Conservation (phyloP, 2,329 filamentous ascomycete species). For the Cercospora citrullina region DNA sequence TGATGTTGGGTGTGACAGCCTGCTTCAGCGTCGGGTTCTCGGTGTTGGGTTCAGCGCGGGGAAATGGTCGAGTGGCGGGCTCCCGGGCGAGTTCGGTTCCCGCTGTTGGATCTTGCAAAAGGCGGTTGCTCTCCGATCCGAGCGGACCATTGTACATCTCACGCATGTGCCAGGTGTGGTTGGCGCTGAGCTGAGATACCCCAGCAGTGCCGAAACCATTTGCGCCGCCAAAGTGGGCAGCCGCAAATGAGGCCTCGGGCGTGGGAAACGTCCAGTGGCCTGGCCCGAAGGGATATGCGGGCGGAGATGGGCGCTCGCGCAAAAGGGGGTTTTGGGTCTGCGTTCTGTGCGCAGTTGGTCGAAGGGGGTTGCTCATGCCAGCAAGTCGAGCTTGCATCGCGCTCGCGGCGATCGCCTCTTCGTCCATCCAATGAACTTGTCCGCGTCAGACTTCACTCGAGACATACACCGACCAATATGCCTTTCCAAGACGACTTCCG, state of each 20-base stretch:
- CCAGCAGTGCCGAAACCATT: slow-evolving; percentile 6
- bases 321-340: background rate
- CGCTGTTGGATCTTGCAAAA: slow-evolving; percentile 14
- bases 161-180: slow-evolving; percentile 22
- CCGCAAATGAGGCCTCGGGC: background rate
- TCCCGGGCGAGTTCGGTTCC: slow-evolving; percentile 24
- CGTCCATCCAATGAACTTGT: background rate
- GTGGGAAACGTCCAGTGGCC: background rate
- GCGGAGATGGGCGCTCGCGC: background rate
- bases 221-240: background rate
- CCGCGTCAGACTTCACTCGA: background rate
- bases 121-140: background rate
- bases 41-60: background rate
- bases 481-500: background rate
- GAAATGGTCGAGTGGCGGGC: background rate
- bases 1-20: background rate
- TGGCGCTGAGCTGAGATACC: slow-evolving; percentile 13
- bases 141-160: background rate
- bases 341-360: background rate
- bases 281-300: background rate
- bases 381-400: background rate
- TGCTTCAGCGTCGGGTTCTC: background rate
- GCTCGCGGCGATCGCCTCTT: background rate
- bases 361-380: background rate
- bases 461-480: background rate